Conservation (phyloP, 768 basidiomycete species). For the Suillus americanus region DNA sequence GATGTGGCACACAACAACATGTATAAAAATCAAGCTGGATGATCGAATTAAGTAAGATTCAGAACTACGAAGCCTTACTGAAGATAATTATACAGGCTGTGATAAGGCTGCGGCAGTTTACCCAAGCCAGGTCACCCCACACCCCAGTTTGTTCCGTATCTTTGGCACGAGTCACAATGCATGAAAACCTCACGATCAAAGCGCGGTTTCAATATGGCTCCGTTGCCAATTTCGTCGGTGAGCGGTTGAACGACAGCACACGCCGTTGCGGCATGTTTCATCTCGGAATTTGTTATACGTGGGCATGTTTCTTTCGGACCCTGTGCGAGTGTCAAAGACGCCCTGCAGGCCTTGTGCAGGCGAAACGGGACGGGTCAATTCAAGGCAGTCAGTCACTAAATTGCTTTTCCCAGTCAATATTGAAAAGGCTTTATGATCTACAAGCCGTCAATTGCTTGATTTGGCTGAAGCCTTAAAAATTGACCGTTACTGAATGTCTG, state of each 20-base stretch:
- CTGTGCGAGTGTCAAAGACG: not conserved
- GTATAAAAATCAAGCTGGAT: too few relatives aligned
- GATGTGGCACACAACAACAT: too few relatives aligned
- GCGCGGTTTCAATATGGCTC: not conserved
- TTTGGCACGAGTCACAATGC: too few relatives aligned
- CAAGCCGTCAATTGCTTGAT: too few relatives aligned
- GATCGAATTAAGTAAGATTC: not conserved
- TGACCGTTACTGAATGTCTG: not conserved
- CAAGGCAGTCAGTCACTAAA: too few relatives aligned
- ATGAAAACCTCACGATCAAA: not conserved
- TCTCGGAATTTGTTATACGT: not conserved
- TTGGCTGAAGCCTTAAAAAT: not conserved
- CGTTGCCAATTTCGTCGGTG: not conserved
- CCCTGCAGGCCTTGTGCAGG: not conserved
- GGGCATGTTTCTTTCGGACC: not conserved
- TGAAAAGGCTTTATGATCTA: not conserved
- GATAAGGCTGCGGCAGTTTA: not conserved
- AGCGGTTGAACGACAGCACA: not conserved
- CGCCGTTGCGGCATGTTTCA: not conserved
- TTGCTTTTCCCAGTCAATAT: not conserved
- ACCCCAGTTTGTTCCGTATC: too few relatives aligned
- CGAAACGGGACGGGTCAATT: not conserved
- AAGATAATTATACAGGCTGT: not conserved
- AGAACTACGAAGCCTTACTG: not conserved
- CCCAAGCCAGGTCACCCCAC: not conserved